Conservation (phyloP, 306 rosid species). For the Quercus ilex region DNA sequence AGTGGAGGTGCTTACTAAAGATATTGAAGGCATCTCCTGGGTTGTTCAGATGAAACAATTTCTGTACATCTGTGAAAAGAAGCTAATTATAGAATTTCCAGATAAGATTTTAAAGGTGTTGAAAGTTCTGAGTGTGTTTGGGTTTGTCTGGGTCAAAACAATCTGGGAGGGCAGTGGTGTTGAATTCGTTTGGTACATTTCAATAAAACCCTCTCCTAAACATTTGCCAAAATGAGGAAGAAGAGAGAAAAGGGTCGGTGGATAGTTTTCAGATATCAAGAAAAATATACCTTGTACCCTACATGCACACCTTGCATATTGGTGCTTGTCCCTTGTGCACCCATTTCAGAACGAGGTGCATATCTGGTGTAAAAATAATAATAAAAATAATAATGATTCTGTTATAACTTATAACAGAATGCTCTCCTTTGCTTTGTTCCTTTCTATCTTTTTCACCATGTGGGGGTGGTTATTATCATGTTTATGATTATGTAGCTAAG, state of each 20-base stretch:
- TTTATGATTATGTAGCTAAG: slow-evolving; percentile 5
- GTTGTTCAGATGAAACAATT: background rate
- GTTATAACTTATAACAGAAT: background rate
- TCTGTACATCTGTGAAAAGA: too few relatives aligned
- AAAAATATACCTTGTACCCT: background rate
- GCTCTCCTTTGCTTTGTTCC: background rate
- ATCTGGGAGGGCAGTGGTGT: background rate
- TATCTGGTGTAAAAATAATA: background rate
- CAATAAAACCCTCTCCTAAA: background rate
- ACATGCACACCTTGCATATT: background rate
- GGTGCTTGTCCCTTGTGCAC: background rate
- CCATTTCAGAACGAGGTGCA: background rate
- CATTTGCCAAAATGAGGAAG: background rate
- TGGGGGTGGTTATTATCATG: background rate
- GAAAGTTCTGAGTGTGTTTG: background rate
- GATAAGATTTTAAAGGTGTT: background rate
- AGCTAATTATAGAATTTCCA: background rate
- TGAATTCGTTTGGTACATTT: background rate
- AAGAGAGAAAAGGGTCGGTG: background rate
- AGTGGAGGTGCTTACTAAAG: background rate
- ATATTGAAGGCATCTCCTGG: background rate
- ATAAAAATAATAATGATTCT: background rate
- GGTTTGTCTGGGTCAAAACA: background rate
- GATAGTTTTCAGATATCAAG: background rate
- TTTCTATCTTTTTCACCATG: background rate